Percentiles rank a stretch among this genome's conserved stretches.
Conservation (phyloP, 192 early-diverging fungal genomes). For the Gaertneriomyces sp. region DNA sequence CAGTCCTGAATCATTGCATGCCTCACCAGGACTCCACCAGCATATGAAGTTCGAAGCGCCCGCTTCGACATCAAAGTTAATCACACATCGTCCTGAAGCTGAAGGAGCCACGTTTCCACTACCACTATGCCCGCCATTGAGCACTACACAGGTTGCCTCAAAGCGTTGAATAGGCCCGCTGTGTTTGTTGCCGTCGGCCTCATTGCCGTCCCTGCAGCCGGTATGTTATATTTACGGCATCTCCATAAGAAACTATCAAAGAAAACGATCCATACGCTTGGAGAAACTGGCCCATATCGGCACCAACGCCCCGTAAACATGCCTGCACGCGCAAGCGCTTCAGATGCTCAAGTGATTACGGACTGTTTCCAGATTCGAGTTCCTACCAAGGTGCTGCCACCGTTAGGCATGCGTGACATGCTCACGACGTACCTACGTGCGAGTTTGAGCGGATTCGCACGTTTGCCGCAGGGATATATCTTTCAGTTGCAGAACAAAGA, state of each 20-base stretch:
- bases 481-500: not conserved
- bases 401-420: not conserved
- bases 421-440: not conserved
- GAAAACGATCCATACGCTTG: not conserved
- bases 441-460: not conserved
- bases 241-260: constrained; percentile 5
- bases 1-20: too few species aligned
- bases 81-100: too few species aligned
- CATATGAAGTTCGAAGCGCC: too few species aligned
- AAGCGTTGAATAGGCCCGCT: too few species aligned
- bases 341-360: not conserved
- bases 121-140: too few species aligned
- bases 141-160: too few species aligned
- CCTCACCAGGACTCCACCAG: too few species aligned
- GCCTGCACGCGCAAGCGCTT: not conserved
- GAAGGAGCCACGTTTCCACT: too few species aligned
- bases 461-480: constrained; percentile 3
- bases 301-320: not conserved
- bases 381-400: not conserved
- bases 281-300: not conserved
- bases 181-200: too few species aligned
- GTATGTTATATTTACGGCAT: not conserved
- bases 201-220: not conserved
- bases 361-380: not conserved
- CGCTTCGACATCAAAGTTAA: too few species aligned